Evolutionary conservation across 495 filamentous ascomycete species (phyloP), one percentile per base, ranked within the genome.

Genomic region (Recurvomyces mirabilis): DNA sequence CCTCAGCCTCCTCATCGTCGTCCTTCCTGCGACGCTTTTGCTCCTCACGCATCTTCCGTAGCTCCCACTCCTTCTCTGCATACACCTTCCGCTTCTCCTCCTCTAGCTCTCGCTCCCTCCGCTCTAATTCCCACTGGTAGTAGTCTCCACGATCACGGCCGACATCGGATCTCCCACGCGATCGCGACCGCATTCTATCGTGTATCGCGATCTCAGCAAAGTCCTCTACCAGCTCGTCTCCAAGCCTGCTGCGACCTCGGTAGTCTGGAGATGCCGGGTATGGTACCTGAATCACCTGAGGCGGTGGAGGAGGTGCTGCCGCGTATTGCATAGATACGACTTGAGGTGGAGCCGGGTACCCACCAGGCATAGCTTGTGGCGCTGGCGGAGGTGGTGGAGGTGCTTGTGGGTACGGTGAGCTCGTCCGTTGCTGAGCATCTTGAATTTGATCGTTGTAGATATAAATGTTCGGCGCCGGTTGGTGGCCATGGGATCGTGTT

Each of bases 401-500:
- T 12, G 24, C 10, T 18, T 13, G 14, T 3, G 30, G 31, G 22
- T 40, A 28, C 2, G 36, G 40, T 6, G 38, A 49, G 3, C 39
- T 25, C 4, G 21, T 14, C 32, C 42, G 47, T 22, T 38, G 36
- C 10, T 52, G 15, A 1, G 38, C 37, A 20, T 58, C 54, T 26
- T 54, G 42, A 10, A 38, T 17, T 15, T 47, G 53, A 39, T 57
- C 59, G 47, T 59, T 59, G 41, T 62, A 58, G 50, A 62, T 59
- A 37, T 47, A 47, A 20, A 47, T 41, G 17, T 47, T 47, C 14
- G 62, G 62, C 3, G 49, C 46, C 6, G 60, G 60, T 5, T 47
- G 37, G 38, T 57, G 47, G 28, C 62, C 62, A 25, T 54, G 49
- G 7, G 62, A 65, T 29, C 61, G 59, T 6, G 57, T 53, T 23